phyloP scores from a whole-genome alignment of 108 stramenopile genomes.

The Discostella stelligeroides region DNA sequence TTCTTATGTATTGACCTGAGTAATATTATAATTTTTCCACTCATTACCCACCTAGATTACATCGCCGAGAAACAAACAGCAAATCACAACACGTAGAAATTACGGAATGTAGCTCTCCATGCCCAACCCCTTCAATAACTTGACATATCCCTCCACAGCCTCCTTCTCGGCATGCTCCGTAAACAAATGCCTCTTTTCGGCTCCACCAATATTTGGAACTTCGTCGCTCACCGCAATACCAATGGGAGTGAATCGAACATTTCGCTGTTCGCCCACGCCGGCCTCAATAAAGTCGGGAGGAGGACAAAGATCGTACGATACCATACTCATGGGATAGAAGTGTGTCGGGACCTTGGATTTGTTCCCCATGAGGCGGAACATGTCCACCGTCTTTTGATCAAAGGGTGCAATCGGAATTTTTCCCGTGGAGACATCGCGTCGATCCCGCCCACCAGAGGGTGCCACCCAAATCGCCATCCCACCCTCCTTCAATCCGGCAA shows the following conservation, averaged over 20 bases:
- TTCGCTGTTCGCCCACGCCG: conserved; percentile 82
- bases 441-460: conserved; percentile 94
- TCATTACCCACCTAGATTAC: too few relatives aligned
- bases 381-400: conserved; percentile 93
- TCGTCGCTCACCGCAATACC: conserved; percentile 77
- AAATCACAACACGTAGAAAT: too few relatives aligned
- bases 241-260: conserved; percentile 85
- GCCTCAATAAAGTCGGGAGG: conserved; percentile 90
- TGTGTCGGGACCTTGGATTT: conserved; percentile 87
- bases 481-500: conserved; percentile 77
- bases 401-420: conserved; percentile 91
- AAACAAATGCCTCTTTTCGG: conserved; percentile 74
- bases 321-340: conserved; percentile 95
- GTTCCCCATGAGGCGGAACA: conserved; percentile 94
- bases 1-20: too few relatives aligned
- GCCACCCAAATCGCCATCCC: conserved; percentile 95
- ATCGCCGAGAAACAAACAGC: too few relatives aligned
- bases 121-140: conserved; percentile 49
- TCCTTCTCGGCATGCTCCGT: conserved; percentile 58
- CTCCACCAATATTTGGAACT: conserved; percentile 69
- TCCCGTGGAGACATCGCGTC: conserved; percentile 74
- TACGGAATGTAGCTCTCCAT: conserved; percentile 50
- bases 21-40: too few relatives aligned
- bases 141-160: conserved; percentile 58
- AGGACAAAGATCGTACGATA: conserved; percentile 93